Evolutionary conservation across 129 eudicot genomes (phyloP).

Genomic region (Saussurea involucrata): DNA sequence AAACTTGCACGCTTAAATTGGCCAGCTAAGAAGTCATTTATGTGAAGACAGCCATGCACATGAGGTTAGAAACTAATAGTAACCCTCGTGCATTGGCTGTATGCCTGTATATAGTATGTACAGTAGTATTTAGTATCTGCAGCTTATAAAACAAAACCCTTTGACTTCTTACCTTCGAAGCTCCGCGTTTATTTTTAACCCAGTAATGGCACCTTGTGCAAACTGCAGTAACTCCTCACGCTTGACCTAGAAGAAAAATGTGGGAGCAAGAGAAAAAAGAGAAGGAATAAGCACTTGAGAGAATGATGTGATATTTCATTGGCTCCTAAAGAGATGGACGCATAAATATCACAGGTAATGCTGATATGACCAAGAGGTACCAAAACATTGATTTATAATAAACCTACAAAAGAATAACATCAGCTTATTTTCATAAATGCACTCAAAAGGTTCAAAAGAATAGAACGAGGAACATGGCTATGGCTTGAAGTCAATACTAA

Average conservation of each 20-base stretch:
- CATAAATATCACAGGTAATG: neutral
- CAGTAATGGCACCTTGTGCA: conserved; percentile 95
- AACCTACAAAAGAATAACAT: neutral
- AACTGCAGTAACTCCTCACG: conserved; percentile 93
- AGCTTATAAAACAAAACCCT: neutral
- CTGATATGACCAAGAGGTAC: neutral
- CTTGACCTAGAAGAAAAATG: conserved; percentile 54
- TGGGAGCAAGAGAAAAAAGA: neutral
- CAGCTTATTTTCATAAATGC: neutral
- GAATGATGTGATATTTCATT: neutral
- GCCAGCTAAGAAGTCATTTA: neutral
- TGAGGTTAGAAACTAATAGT: too few species aligned
- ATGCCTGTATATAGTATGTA: too few species aligned
- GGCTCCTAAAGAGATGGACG: neutral
- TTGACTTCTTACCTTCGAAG: conserved; percentile 54
- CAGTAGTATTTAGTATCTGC: neutral
- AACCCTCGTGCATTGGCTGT: too few species aligned
- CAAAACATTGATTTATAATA: neutral
- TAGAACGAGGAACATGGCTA: neutral
- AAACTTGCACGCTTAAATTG: neutral
- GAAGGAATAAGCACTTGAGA: neutral
- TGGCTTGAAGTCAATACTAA: neutral
- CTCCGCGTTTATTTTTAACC: conserved; percentile 82
- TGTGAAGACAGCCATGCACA: too few species aligned
- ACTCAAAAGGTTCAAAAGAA: neutral